Evolutionary conservation across 2,329 filamentous ascomycete genomes (phyloP).

Genomic region (Botrytis squamosa): DNA sequence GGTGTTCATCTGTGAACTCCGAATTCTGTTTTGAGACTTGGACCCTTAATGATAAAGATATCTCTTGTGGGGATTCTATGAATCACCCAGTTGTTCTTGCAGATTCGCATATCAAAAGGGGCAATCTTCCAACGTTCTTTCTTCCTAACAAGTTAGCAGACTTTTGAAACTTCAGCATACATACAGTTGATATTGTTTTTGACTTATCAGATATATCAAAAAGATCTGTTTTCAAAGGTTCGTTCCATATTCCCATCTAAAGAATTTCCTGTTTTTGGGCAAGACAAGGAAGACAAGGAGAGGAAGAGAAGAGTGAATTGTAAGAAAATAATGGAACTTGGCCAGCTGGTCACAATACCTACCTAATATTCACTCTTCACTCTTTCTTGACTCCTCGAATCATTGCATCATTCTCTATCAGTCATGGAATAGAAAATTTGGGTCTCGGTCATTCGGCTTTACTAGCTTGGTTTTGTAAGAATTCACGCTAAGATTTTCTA

Average conservation of each 20-base stretch:
- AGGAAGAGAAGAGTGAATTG: neutral
- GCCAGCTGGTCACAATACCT: neutral
- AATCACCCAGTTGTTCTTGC: neutral
- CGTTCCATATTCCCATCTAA: neutral
- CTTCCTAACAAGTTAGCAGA: slow-evolving; percentile 1
- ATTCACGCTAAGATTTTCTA: slow-evolving; percentile 12
- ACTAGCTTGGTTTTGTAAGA: neutral
- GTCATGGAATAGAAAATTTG: neutral
- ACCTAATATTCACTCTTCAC: neutral
- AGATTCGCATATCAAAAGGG: neutral
- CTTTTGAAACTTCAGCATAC: neutral
- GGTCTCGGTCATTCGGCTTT: slow-evolving; percentile 8
- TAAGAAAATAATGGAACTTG: neutral
- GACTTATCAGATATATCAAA: neutral
- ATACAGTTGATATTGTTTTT: neutral
- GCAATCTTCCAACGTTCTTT: no score
- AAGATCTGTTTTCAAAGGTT: neutral
- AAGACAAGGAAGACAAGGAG: neutral
- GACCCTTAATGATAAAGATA: neutral
- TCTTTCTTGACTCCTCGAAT: neutral
- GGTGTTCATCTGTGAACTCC: neutral
- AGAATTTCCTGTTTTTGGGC: neutral
- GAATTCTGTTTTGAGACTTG: neutral
- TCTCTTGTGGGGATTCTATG: neutral
- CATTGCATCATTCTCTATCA: neutral